Evolutionary conservation across 768 basidiomycete species (phyloP).

Genomic region (Amanita thiersii): DNA sequence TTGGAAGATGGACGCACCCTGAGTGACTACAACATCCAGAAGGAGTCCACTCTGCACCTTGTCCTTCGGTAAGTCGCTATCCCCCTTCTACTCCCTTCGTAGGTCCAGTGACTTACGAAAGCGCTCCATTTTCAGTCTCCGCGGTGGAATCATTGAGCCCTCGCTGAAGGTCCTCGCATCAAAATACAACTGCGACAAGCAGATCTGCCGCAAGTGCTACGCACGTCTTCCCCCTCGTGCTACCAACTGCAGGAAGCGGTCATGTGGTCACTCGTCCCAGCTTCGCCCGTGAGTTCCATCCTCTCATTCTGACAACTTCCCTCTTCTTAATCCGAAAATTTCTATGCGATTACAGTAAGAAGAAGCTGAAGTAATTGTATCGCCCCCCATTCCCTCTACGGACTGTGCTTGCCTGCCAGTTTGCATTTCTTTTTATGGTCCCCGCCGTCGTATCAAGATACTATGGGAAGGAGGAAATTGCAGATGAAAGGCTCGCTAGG

Average conservation of each 20-base stretch:
- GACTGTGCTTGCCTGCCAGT: background rate
- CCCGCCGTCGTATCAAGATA: too few species aligned
- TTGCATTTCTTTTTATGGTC: background rate
- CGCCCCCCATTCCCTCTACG: too few species aligned
- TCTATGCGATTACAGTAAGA: constrained; percentile 53
- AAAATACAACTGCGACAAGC: constrained; percentile 99
- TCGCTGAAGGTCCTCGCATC: constrained; percentile 94
- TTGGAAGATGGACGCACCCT: constrained; percentile 96
- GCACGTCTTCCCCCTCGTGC: constrained; percentile 98
- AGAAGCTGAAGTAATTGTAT: constrained; percentile 83
- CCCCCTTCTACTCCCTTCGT: background rate
- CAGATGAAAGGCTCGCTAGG: too few species aligned
- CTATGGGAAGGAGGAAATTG: too few species aligned
- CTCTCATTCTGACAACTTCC: background rate
- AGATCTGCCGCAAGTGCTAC: constrained; percentile 99
- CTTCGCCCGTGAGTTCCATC: constrained; percentile 75
- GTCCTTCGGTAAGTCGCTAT: constrained; percentile 71
- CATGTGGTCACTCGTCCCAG: constrained; percentile 85
- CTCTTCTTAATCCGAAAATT: constrained; percentile 2
- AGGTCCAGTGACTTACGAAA: too few species aligned
- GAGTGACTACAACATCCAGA: constrained; percentile 97
- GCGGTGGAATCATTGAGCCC: constrained; percentile 98
- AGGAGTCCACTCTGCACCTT: constrained; percentile 95
- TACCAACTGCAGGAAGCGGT: constrained; percentile 97
- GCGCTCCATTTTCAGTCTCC: constrained; percentile 54